A percentile compares a stretch with the other conserved stretches of the same genome.
Conservation (phyloP, 495 filamentous ascomycete genomes). For the Hypoxylon subgilvum region DNA sequence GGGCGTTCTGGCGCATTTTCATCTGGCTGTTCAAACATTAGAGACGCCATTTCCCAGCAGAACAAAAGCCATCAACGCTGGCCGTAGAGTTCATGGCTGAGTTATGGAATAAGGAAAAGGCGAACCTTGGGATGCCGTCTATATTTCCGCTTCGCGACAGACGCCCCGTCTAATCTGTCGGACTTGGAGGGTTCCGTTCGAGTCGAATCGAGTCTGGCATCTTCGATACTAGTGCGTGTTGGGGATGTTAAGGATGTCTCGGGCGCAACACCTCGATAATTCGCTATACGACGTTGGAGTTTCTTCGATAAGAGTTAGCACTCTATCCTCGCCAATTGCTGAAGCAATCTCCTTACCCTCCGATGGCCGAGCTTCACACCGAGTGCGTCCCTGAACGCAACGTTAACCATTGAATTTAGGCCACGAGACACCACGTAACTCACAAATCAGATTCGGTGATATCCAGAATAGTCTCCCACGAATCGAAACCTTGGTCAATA, state of each 20-base stretch:
- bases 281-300: slow-evolving; percentile 59
- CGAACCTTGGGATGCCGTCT: slow-evolving; percentile 77
- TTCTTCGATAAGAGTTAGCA: slow-evolving; percentile 47
- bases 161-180: slow-evolving; percentile 43
- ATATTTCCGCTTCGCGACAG: slow-evolving; percentile 70
- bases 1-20: slow-evolving; percentile 79
- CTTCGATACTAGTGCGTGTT: slow-evolving; percentile 48
- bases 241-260: slow-evolving; percentile 51
- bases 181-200: slow-evolving; percentile 39
- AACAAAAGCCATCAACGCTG: too few species aligned
- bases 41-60: slow-evolving; percentile 2
- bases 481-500: slow-evolving; percentile 77
- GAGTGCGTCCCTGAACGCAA: slow-evolving; percentile 61
- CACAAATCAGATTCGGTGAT: slow-evolving; percentile 82
- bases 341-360: slow-evolving; percentile 58
- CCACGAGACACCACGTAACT: slow-evolving; percentile 34
- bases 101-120: slow-evolving; percentile 6
- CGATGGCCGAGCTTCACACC: slow-evolving; percentile 80
- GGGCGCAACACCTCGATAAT: slow-evolving; percentile 63
- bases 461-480: slow-evolving; percentile 78
- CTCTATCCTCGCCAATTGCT: slow-evolving; percentile 1
- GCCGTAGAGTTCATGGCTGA: too few species aligned
- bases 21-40: slow-evolving; percentile 59
- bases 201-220: slow-evolving; percentile 42
- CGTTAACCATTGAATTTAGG: slow-evolving; percentile 20